These are phyloP conservation scores for Acanthamoeba rhysodes DNA, from an alignment of 208 protist genomes.

Conservation along the genomic window DNA sequence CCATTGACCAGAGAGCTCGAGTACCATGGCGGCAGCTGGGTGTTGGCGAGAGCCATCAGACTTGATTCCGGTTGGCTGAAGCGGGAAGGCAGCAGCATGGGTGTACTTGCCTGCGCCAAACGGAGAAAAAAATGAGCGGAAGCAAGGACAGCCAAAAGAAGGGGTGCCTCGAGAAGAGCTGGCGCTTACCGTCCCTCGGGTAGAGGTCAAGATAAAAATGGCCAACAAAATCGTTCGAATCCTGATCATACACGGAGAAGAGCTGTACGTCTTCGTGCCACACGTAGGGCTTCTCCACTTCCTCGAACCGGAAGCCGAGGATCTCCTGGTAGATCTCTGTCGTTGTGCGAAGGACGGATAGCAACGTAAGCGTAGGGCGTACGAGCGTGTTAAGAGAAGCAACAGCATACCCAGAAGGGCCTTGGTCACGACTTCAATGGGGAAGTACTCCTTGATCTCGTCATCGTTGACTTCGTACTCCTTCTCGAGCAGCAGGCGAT, in stretches of 20 bases:
- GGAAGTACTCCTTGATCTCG: conserved; percentile 86
- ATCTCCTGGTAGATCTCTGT: conserved; percentile 84
- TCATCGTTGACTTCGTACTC: conserved; percentile 85
- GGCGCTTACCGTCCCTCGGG: conserved; percentile 86
- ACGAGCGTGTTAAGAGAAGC: conserved; percentile 79
- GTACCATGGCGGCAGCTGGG: neutral
- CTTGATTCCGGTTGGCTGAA: conserved; percentile 4
- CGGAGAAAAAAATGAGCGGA: conserved; percentile 69
- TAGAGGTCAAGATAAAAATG: conserved; percentile 86
- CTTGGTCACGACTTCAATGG: conserved; percentile 81
- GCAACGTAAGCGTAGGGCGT: conserved; percentile 73
- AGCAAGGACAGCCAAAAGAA: conserved; percentile 64
- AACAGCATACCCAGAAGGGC: neutral
- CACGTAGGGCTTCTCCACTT: conserved; percentile 53
- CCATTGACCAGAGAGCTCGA: neutral
- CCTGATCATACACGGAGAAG: conserved; percentile 79
- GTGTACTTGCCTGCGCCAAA: conserved; percentile 84
- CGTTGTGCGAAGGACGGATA: neutral
- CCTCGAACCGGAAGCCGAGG: conserved; percentile 76
- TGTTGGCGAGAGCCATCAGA: conserved; percentile 59
- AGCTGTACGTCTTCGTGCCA: conserved; percentile 87
- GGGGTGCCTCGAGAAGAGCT: conserved; percentile 61
- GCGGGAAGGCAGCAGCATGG: conserved; percentile 85
- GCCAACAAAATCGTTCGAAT: conserved; percentile 76
- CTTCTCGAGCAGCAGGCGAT: conserved; percentile 82